Conservation (phyloP, 345 rosid genomes). For the Salix udensis region DNA sequence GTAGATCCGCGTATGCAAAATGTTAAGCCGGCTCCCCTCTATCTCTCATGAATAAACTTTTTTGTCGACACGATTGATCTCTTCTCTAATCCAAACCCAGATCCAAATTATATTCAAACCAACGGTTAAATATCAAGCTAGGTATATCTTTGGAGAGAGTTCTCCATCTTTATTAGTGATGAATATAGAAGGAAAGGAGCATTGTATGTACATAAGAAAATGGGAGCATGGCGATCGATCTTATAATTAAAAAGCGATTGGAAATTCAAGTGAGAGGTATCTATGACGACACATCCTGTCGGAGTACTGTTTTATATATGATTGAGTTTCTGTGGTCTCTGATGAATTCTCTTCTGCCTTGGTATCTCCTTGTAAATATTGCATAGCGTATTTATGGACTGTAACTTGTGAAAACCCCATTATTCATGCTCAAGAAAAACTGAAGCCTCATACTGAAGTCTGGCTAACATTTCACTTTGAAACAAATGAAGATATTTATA, state of each 20-base stretch:
- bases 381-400: slow-evolving; percentile 2
- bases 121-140: slow-evolving; percentile 8
- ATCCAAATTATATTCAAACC: slow-evolving; percentile 19
- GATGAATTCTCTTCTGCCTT: background rate
- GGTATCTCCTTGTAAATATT: slow-evolving; percentile 11
- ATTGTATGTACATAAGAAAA: background rate
- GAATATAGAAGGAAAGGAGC: background rate
- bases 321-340: background rate
- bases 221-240: background rate
- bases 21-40: slow-evolving; percentile 7
- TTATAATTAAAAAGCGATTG: background rate
- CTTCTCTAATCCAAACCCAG: slow-evolving; percentile 2
- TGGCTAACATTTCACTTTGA: background rate
- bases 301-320: background rate
- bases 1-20: background rate
- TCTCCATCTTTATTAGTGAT: background rate
- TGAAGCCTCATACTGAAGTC: slow-evolving; percentile 10
- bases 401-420: too few relatives aligned
- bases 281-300: background rate
- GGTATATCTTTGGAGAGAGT: background rate
- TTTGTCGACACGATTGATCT: slow-evolving; percentile 14
- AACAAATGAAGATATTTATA: slow-evolving; percentile 5
- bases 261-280: too few relatives aligned
- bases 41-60: slow-evolving; percentile 7
- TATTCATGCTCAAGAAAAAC: background rate